Conservation (phyloP, 257 asterid genomes). For the Solanum acaule region DNA sequence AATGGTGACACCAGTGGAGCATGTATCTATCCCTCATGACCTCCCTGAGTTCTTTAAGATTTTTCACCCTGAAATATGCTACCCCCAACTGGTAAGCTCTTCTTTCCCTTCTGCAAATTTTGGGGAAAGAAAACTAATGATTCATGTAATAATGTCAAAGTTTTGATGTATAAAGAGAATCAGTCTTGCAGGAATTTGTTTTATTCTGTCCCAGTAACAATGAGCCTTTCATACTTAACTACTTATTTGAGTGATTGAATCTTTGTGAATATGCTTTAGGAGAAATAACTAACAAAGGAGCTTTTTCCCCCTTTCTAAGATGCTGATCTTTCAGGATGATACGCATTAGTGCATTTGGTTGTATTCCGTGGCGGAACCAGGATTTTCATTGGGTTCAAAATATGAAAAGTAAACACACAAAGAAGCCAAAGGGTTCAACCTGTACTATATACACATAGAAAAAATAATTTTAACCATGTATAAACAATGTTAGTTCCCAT, state of each 20-base stretch:
- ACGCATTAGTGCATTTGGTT: neutral
- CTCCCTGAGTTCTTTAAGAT: slow-evolving; percentile 5
- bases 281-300: neutral
- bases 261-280: neutral
- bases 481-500: neutral
- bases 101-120: neutral
- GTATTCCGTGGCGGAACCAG: neutral
- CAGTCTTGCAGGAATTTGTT: neutral
- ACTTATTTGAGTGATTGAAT: neutral
- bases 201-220: neutral
- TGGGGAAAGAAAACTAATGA: neutral
- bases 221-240: neutral
- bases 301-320: neutral
- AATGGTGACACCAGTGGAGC: neutral
- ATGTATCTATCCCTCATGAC: neutral
- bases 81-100: neutral
- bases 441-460: neutral
- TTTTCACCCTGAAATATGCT: neutral
- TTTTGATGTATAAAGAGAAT: neutral
- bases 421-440: neutral
- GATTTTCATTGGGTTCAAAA: neutral
- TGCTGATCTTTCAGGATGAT: neutral
- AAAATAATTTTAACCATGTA: neutral
- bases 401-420: neutral
- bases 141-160: neutral